phyloP scores from a whole-genome alignment of 192 early-diverging fungal species.

The Spizellomyces punctatus region DNA sequence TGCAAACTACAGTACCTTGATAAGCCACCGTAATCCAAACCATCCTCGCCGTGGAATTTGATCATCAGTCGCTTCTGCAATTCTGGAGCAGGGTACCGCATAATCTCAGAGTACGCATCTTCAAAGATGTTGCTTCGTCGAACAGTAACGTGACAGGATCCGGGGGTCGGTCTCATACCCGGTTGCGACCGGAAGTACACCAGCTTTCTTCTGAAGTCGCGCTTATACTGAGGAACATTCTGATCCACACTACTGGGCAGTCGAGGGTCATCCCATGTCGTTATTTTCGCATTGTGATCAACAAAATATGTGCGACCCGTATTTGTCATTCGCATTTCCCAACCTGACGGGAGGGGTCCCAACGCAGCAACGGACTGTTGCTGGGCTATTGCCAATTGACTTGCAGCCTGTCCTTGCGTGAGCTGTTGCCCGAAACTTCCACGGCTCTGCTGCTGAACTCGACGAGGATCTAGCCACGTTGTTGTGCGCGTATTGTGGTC shows the following conservation, averaged over 20 bases:
- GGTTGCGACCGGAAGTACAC: conserved; percentile 97
- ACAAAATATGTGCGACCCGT: conserved; percentile 97
- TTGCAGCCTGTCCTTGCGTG: conserved; percentile 50
- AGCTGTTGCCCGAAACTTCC: conserved; percentile 57
- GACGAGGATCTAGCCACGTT: conserved; percentile 87
- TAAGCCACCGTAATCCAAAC: conserved; percentile 96
- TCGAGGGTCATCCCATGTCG: conserved; percentile 92
- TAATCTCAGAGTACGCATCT: conserved; percentile 93
- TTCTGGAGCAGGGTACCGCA: conserved; percentile 87
- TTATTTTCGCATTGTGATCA: conserved; percentile 97
- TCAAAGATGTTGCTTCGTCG: conserved; percentile 89
- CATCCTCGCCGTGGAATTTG: conserved; percentile 98
- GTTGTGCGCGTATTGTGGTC: conserved; percentile 98
- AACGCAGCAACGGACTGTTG: conserved; percentile 74
- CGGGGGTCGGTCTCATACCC: conserved; percentile 78
- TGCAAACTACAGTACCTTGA: conserved; percentile 59
- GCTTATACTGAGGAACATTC: conserved; percentile 97
- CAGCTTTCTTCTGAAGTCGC: conserved; percentile 95
- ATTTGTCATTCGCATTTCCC: conserved; percentile 97
- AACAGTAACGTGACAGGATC: conserved; percentile 93
- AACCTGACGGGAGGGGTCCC: conserved; percentile 92
- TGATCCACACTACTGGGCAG: conserved; percentile 59
- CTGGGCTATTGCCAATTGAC: conserved; percentile 56
- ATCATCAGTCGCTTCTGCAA: conserved; percentile 97
- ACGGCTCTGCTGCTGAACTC: conserved; percentile 56